Percentiles rank a stretch among this genome's conserved stretches.
Conservation (phyloP, 2,329 filamentous ascomycete genomes). For the Aspergillus nomiae region DNA sequence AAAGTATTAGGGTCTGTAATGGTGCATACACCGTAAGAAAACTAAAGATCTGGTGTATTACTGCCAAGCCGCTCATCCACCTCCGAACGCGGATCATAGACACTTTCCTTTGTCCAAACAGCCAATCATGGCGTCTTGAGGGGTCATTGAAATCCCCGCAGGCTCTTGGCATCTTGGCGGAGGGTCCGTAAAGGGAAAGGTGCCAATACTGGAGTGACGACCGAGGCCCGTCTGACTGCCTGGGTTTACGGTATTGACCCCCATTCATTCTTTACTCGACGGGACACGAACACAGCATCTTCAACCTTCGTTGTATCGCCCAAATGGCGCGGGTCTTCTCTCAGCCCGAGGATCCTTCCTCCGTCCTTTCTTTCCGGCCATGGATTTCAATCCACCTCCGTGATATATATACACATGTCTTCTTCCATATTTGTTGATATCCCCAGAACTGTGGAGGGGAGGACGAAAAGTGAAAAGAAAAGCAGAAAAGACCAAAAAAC, state of each 20-base stretch:
- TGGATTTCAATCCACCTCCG: not conserved
- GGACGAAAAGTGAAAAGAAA: not conserved
- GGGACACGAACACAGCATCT: not conserved
- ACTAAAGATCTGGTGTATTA: constrained; percentile 9
- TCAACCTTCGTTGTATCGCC: not conserved
- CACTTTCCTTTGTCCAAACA: not conserved
- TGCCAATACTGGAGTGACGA: constrained; percentile 3
- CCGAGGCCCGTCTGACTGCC: not conserved
- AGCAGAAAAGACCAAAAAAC: not conserved
- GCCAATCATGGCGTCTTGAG: constrained; percentile 11
- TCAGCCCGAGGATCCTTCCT: not conserved
- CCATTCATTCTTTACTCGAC: not conserved
- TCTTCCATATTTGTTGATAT: not conserved
- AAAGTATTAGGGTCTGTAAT: not conserved
- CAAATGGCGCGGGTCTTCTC: not conserved
- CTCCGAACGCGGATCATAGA: constrained; percentile 25
- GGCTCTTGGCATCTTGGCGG: constrained; percentile 25
- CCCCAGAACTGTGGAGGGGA: not conserved
- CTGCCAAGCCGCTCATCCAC: constrained; percentile 21
- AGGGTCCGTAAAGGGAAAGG: not conserved
- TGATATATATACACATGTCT: not conserved
- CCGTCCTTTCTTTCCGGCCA: not conserved
- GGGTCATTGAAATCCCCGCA: constrained; percentile 18
- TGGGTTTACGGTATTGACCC: not conserved
- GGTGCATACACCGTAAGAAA: not conserved